Conservation (phyloP, 495 filamentous ascomycete genomes). For the Penicilliopsis zonata region DNA sequence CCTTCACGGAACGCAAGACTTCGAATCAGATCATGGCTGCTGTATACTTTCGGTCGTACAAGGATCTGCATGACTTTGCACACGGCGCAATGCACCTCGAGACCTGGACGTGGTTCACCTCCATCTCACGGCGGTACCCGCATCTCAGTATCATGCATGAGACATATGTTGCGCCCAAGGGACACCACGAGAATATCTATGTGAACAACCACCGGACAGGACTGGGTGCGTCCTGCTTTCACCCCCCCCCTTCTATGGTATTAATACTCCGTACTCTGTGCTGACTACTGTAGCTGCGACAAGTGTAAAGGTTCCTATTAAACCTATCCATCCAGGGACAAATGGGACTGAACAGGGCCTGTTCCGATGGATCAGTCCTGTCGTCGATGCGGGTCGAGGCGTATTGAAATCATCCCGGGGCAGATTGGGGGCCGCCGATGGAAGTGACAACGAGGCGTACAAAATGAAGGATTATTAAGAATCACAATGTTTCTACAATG, state of each 20-base stretch:
- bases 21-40: conserved; percentile 24
- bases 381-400: not conserved
- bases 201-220: conserved; percentile 16
- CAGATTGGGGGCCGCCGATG: not conserved
- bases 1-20: conserved; percentile 8
- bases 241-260: not conserved
- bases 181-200: conserved; percentile 35
- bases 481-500: no score
- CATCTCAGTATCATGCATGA: conserved; percentile 39
- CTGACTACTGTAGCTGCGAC: not conserved
- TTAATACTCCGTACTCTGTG: not conserved
- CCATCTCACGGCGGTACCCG: conserved; percentile 16
- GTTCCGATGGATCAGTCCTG: not conserved
- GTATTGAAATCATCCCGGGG: not conserved
- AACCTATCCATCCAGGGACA: not conserved
- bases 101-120: conserved; percentile 35
- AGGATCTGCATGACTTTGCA: conserved; percentile 38
- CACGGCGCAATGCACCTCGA: conserved; percentile 30
- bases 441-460: not conserved
- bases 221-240: conserved; percentile 10
- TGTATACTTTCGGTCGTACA: conserved; percentile 35
- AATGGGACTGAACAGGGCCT: not conserved
- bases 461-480: no score
- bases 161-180: conserved; percentile 25
- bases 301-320: not conserved